A percentile compares a stretch with the other conserved stretches of the same genome.
These are phyloP conservation scores for Flaveria ramosissima DNA, from an alignment of 129 eudicot genomes.

Conservation along the genomic window DNA sequence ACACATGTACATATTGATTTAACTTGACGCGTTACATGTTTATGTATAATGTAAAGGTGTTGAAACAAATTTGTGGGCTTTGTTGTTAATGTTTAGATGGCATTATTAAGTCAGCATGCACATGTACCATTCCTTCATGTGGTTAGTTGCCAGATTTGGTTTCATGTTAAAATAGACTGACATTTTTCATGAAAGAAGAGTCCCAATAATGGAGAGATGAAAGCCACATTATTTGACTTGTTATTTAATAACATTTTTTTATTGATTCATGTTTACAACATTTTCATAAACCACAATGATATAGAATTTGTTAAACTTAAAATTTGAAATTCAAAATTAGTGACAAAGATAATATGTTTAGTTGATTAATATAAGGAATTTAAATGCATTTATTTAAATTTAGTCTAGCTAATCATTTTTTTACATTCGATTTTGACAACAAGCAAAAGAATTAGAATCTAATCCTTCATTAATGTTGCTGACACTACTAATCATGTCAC, in stretches of 20 bases:
- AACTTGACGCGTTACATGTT: too few species aligned
- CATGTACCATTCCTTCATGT: constrained; percentile 25
- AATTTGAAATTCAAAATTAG: neutral
- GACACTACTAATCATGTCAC: too few species aligned
- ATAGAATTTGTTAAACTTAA: too few species aligned
- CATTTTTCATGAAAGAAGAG: neutral
- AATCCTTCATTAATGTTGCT: neutral
- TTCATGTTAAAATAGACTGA: constrained; percentile 15
- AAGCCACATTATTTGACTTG: constrained; percentile 11
- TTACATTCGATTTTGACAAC: too few species aligned
- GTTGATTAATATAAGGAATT: too few species aligned
- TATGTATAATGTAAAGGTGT: neutral
- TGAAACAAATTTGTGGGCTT: constrained; percentile 19
- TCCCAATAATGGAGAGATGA: neutral
- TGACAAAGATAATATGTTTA: too few species aligned
- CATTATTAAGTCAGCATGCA: constrained; percentile 11
- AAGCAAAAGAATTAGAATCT: neutral
- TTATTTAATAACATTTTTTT: too few species aligned
- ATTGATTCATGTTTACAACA: too few species aligned
- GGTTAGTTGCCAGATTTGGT: constrained; percentile 6
- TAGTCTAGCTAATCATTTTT: too few species aligned
- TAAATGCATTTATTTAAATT: too few species aligned
- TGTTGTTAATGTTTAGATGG: neutral
- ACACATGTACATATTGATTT: too few species aligned
- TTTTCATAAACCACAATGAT: too few species aligned